A percentile compares a stretch with the other conserved stretches of the same genome.
Conservation (phyloP, 345 rosid genomes). For the Salix exigua region DNA sequence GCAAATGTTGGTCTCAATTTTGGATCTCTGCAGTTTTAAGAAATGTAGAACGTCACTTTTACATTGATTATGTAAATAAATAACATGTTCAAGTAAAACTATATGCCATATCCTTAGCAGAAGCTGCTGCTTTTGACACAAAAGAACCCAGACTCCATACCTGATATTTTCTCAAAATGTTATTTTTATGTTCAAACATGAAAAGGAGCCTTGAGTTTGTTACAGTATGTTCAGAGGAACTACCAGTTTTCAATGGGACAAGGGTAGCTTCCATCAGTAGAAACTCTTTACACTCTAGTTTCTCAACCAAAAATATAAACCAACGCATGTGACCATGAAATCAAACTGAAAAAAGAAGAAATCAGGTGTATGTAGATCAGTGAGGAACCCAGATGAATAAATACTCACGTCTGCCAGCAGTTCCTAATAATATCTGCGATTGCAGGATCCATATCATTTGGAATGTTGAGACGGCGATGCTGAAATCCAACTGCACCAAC, state of each 20-base stretch:
- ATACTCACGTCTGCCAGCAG: slow-evolving; percentile 93
- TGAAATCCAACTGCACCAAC: slow-evolving; percentile 98
- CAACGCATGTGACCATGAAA: neutral
- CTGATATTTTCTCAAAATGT: neutral
- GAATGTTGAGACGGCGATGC: slow-evolving; percentile 86
- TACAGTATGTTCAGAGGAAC: neutral
- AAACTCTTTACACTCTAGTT: neutral
- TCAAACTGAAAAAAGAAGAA: neutral
- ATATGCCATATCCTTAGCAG: neutral
- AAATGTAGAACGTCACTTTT: slow-evolving; percentile 7
- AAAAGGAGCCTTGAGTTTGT: neutral
- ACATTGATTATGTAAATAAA: slow-evolving; percentile 1
- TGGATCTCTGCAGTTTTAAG: slow-evolving; percentile 54
- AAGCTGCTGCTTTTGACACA: neutral
- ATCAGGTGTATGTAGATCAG: neutral
- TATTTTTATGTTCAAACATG: neutral
- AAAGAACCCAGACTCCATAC: neutral
- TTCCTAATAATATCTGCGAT: slow-evolving; percentile 69
- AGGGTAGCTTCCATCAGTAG: neutral
- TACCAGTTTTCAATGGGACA: neutral
- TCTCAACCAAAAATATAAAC: neutral
- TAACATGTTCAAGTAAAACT: neutral
- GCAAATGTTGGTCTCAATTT: slow-evolving; percentile 80
- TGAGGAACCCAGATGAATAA: neutral
- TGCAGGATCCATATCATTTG: slow-evolving; percentile 56